Evolutionary conservation across 1,139 yeast species (phyloP), one percentile per base, ranked within the genome.

Genomic region (Sugiyamaella grinbergsii): DNA sequence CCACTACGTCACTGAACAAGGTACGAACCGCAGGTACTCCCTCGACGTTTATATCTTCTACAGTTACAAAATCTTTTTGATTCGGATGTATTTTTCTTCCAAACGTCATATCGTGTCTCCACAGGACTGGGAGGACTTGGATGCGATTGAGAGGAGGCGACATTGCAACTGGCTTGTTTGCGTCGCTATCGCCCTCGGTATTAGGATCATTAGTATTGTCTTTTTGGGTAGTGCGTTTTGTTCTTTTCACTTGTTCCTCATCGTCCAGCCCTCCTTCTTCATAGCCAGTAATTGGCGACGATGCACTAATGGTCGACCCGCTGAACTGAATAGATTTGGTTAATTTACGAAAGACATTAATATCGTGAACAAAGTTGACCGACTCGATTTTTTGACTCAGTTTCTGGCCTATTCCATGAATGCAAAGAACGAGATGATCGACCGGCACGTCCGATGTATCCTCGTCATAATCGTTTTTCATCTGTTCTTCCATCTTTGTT

Each of bases 321-420:
- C 71, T 62, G 62, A 77, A 84, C 1, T 46, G 37, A 18, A 83
- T 80, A 5, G 71, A 68, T 55, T 81, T 82, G 74, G 87, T 74
- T 43, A 83, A 79, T 49, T 78, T 77, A 50, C 97, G 73, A 56
- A 90, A 68, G 24, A 80, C 76, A 61, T 86, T 87, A 38, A 89
- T 79, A 43, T 89, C 88, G 62, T 89, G 95, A 8, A 88, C 82
- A 70, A 90, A 90, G 65, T 88, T 88, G 28, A 90, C 82, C 42
- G 85, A 82, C 59, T 89, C 90, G 61, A 84, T 82, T 61, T 79
- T 80, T 47, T 81, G 75, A 1, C 95, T 91, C 53, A 90, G 71
- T 16, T 82, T 79, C 68, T 90, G 97, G 1, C 97, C 97, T 54
- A 90, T 86, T 0, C 97, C 97, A 69, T 90, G 97, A 34, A 90